These are phyloP conservation scores for Elongisporangium prolatum DNA, from an alignment of 352 stramenopile species.

Conservation along the genomic window DNA sequence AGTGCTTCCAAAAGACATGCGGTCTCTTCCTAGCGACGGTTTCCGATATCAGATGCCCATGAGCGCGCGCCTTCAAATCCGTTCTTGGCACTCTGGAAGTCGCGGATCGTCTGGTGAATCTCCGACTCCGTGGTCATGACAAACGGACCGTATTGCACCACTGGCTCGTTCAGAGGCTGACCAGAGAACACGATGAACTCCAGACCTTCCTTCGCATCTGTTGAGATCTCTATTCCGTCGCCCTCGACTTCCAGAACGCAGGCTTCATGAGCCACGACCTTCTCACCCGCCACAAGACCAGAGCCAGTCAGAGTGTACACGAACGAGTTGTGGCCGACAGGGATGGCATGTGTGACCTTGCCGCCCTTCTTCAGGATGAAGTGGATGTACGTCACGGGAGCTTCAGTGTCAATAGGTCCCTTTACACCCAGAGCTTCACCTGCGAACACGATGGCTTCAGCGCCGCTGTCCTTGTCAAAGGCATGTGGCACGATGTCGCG, in stretches of 20 bases:
- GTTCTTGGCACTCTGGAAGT: conserved; percentile 52
- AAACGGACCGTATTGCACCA: conserved; percentile 67
- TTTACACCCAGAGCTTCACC: conserved; percentile 42
- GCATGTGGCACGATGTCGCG: conserved; percentile 30
- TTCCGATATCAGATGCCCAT: conserved; percentile 54
- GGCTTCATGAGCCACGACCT: conserved; percentile 29
- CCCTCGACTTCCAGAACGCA: conserved; percentile 43
- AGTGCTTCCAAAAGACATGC: too few relatives aligned
- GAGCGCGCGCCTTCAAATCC: conserved; percentile 58
- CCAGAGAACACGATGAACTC: conserved; percentile 62
- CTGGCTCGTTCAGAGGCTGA: conserved; percentile 52
- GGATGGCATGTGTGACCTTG: conserved; percentile 34
- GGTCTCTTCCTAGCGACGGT: conserved; percentile 3
- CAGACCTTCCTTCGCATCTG: conserved; percentile 19
- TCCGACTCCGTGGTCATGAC: conserved; percentile 60
- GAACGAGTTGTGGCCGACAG: conserved; percentile 35
- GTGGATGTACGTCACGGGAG: conserved; percentile 50
- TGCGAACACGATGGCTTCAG: conserved; percentile 48
- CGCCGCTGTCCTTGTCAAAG: conserved; percentile 27
- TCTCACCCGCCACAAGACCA: conserved; percentile 17
- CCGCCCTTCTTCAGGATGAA: conserved; percentile 34
- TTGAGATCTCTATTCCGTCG: conserved; percentile 38
- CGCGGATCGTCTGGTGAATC: conserved; percentile 48
- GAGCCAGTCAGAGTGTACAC: conserved; percentile 30
- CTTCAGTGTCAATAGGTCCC: conserved; percentile 35